Conservation (phyloP, 371 early-diverging fungal species). For the Syncephalastrum sp. region DNA sequence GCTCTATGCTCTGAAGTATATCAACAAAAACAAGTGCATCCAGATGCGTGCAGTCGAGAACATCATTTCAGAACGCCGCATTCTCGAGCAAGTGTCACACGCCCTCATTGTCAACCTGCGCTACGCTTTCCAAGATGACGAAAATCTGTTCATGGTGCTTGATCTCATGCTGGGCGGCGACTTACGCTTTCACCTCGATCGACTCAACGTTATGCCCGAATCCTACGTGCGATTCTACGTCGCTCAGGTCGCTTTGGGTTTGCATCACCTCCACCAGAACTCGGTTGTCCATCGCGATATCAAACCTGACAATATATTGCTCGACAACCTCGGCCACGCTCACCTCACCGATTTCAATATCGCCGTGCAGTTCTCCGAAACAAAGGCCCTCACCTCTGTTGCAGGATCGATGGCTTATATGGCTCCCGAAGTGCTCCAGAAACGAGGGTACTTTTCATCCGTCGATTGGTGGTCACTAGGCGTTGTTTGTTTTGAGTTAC, state of each 20-base stretch:
- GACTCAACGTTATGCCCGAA: constrained; percentile 60
- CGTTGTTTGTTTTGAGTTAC: constrained; percentile 77
- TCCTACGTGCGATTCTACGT: constrained; percentile 72
- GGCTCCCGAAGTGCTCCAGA: constrained; percentile 74
- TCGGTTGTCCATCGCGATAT: constrained; percentile 72
- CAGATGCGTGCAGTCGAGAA: constrained; percentile 54
- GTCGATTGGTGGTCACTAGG: constrained; percentile 92
- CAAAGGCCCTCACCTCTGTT: constrained; percentile 59
- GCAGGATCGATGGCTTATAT: constrained; percentile 78
- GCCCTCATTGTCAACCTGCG: constrained; percentile 62
- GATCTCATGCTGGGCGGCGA: constrained; percentile 89
- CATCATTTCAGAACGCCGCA: constrained; percentile 52
- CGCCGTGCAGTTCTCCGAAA: constrained; percentile 62
- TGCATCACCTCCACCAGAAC: constrained; percentile 65
- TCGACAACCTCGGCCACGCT: constrained; percentile 80
- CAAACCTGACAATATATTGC: constrained; percentile 89
- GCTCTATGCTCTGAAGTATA: constrained; percentile 57
- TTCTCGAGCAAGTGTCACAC: constrained; percentile 49
- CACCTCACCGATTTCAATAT: constrained; percentile 89
- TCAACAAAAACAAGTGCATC: constrained; percentile 55
- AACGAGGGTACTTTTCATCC: constrained; percentile 64
- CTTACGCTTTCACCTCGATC: constrained; percentile 73
- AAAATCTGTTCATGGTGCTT: constrained; percentile 74
- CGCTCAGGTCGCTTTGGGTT: constrained; percentile 70
- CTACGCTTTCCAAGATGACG: constrained; percentile 81